phyloP scores from a whole-genome alignment of 2,329 filamentous ascomycete genomes.

The Neopestalotiopsis clavispora region DNA sequence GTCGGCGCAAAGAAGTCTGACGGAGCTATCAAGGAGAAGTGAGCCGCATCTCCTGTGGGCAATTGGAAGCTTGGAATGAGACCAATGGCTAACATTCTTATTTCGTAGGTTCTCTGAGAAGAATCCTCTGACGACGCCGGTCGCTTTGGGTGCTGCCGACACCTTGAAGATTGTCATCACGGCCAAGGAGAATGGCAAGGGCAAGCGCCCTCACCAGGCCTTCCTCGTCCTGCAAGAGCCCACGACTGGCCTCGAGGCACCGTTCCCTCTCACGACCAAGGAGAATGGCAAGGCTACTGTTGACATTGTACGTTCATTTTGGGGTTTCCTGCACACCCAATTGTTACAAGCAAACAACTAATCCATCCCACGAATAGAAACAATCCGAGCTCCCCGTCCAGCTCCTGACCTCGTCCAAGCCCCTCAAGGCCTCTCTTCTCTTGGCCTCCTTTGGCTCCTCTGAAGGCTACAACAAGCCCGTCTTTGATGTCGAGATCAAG shows the following conservation, averaged over 20 bases:
- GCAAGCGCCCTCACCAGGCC: conserved; percentile 89
- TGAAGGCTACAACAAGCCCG: conserved; percentile 67
- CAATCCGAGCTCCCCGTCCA: conserved; percentile 89
- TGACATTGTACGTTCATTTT: conserved; percentile 71
- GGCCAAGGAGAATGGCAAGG: conserved; percentile 76
- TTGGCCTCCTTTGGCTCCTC: conserved; percentile 85
- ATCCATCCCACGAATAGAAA: conserved; percentile 58
- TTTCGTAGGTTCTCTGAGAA: conserved; percentile 60
- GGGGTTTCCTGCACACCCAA: conserved; percentile 14
- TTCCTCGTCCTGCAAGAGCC: conserved; percentile 84
- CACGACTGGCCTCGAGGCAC: conserved; percentile 79
- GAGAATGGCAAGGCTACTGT: conserved; percentile 86
- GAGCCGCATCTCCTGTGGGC: conserved; percentile 35
- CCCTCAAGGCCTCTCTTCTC: conserved; percentile 80
- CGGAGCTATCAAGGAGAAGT: conserved; percentile 70
- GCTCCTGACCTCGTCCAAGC: conserved; percentile 70
- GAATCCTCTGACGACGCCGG: conserved; percentile 63
- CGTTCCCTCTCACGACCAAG: conserved; percentile 83
- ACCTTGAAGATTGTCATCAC: conserved; percentile 84
- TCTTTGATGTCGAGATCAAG: conserved; percentile 75
- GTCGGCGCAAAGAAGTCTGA: conserved; percentile 69
- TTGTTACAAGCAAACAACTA: conserved; percentile 26
- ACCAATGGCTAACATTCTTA: conserved; percentile 16
- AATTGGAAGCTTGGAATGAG: not conserved
- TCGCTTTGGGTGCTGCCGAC: conserved; percentile 71